phyloP scores from a whole-genome alignment of 352 stramenopile species.

The Blastocystis sp. region DNA sequence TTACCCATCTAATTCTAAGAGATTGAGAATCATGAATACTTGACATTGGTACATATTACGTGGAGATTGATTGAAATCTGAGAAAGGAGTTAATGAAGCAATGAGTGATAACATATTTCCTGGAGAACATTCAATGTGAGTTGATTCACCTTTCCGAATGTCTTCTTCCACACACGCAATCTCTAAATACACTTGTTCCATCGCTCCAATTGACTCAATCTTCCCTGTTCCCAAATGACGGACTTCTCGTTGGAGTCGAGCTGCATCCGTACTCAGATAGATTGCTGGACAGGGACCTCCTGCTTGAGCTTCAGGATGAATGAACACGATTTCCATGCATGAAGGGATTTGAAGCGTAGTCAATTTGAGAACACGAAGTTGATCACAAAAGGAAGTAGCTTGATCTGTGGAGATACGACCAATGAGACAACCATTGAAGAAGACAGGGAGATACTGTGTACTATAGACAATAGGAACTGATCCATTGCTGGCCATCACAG shows the following conservation, averaged over 20 bases:
- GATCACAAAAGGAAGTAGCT: neutral
- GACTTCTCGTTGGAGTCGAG: slow-evolving; percentile 84
- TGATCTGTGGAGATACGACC: neutral
- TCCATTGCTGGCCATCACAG: neutral
- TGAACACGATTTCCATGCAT: slow-evolving; percentile 29
- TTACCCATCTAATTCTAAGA: slow-evolving; percentile 99
- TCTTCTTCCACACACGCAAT: slow-evolving; percentile 72
- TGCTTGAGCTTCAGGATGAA: slow-evolving; percentile 59
- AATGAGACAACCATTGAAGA: slow-evolving; percentile 35
- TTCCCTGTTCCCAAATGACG: slow-evolving; percentile 79
- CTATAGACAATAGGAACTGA: neutral
- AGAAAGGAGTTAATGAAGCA: slow-evolving; percentile 94
- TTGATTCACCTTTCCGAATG: slow-evolving; percentile 84
- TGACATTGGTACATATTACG: slow-evolving; percentile 99
- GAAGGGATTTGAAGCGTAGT: neutral
- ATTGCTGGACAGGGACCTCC: slow-evolving; percentile 90
- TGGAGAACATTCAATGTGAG: slow-evolving; percentile 93
- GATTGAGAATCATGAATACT: slow-evolving; percentile 95
- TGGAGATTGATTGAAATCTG: slow-evolving; percentile 98
- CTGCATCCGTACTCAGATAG: slow-evolving; percentile 89
- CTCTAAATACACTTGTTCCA: slow-evolving; percentile 78
- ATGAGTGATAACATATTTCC: slow-evolving; percentile 99
- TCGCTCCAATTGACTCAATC: slow-evolving; percentile 90
- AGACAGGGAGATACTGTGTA: slow-evolving; percentile 40
- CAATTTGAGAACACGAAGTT: slow-evolving; percentile 42